A percentile compares a stretch with the other conserved stretches of the same genome.
phyloP scores from a whole-genome alignment of 202 grass and related monocot species.

The Cymbopogon flexuosus region DNA sequence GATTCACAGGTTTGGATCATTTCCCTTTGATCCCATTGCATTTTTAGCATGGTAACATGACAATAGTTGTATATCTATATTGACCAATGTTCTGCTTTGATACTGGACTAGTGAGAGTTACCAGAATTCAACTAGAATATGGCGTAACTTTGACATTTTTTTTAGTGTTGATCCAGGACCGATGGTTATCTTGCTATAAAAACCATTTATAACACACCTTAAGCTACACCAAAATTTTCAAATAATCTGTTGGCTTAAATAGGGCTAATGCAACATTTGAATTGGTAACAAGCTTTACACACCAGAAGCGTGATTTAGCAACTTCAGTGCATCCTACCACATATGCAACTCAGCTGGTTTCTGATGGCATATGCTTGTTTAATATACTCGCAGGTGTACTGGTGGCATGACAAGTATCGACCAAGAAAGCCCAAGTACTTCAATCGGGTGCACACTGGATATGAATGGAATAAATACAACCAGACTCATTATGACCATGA shows the following conservation, averaged over 20 bases:
- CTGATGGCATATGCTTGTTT: conserved; percentile 22
- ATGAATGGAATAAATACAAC: conserved; percentile 99
- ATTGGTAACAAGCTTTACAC: not conserved
- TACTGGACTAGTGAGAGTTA: not conserved
- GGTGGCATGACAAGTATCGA: conserved; percentile 98
- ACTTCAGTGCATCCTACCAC: not conserved
- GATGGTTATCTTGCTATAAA: not conserved
- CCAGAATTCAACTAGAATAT: not conserved
- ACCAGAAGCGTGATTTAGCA: not conserved
- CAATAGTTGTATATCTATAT: not conserved
- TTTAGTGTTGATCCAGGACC: not conserved
- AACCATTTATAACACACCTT: not conserved
- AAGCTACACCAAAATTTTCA: not conserved
- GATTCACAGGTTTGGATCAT: conserved; percentile 76
- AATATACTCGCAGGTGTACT: conserved; percentile 69
- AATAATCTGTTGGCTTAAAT: not conserved
- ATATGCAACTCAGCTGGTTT: conserved; percentile 6
- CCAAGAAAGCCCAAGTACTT: conserved; percentile 97
- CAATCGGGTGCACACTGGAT: conserved; percentile 95
- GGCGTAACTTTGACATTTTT: not conserved
- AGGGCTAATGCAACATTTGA: not conserved
- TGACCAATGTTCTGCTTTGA: not conserved
- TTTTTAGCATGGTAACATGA: conserved; percentile 10
- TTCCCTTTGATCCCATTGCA: not conserved
- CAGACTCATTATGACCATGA: conserved; percentile 97